Base-by-base conservation (phyloP, 352 stramenopile species). In the Thraustochytrium striatum region DNA sequence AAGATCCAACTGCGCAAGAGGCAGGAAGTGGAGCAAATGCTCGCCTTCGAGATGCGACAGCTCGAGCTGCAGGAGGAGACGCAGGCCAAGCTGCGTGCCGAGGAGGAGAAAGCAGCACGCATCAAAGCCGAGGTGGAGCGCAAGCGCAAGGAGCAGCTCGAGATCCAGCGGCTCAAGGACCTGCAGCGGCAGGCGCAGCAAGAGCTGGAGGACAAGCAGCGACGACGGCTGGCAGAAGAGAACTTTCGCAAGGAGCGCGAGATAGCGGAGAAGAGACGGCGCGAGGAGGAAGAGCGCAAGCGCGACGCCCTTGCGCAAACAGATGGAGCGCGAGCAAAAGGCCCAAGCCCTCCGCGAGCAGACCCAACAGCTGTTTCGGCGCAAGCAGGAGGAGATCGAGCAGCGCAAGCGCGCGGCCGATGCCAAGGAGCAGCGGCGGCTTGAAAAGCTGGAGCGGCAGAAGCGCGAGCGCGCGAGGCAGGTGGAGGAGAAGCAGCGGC, bases 401-500 rank as follows among this genome's bases (percentile, higher is more conserved):
- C 19, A 81, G 61, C 58, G 61, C 58, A 72, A 81, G 52, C 58
- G 43, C 30, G 38, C 93, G 81, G 87, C 89, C 1, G 88, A 94
- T 3, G 82, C 79, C 11, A 93, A 90, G 58, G 87, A 93, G 0
- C 78, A 87, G 50, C 87, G 90, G 58, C 78, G 91, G 1, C 88
- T 93, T 43, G 85, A 86, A 38, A 59, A 83, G 69, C 69, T 75
- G 0, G 80, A 82, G 13, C 50, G 50, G 32, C 62, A 81, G n/a
- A 59, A 84, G 39, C 69, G 58, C n/a, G 35, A 75, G 47, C 35
- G 59, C 59, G 79, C 72, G 50, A 85, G 91, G n/a, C 82, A 87
- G 61, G 81, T 94, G 21, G 88, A 91, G 61, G 92, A 89, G 68
- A 90, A 96, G 82, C 93, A 94, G 69, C 85, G 87, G 2, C 84